These are phyloP conservation scores for Pulveroboletus sp. DNA, from an alignment of 768 basidiomycete genomes.

Conservation along the genomic window DNA sequence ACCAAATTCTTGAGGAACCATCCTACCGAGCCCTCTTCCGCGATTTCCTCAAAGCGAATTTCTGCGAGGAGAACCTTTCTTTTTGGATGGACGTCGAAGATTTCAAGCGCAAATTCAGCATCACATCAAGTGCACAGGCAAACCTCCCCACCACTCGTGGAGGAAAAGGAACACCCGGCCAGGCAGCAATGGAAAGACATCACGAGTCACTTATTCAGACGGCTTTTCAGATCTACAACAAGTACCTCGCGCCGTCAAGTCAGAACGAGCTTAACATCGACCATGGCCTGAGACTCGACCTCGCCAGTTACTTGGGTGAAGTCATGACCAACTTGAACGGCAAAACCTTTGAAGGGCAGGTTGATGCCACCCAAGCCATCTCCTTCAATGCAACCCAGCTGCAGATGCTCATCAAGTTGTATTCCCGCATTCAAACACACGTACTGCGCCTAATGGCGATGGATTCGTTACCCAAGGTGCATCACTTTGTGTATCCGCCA, in stretches of 20 bases:
- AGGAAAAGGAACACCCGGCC: constrained; percentile 60
- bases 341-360: constrained; percentile 73
- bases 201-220: constrained; percentile 94
- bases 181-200: constrained; percentile 93
- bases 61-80: constrained; percentile 96
- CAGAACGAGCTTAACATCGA: constrained; percentile 98
- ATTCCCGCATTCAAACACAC: constrained; percentile 95
- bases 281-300: constrained; percentile 91
- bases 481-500: constrained; percentile 12
- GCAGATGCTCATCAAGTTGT: constrained; percentile 88
- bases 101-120: constrained; percentile 94
- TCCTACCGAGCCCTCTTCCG: constrained; percentile 87
- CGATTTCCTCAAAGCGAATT: constrained; percentile 90
- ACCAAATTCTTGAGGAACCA: constrained; percentile 91
- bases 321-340: constrained; percentile 78
- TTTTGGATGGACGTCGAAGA: constrained; percentile 98
- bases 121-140: constrained; percentile 88
- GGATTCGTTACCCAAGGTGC: constrained; percentile 95
- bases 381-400: constrained; percentile 94
- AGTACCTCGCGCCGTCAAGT: constrained; percentile 93
- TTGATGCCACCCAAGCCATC: constrained; percentile 77
- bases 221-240: constrained; percentile 92
- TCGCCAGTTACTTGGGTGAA: constrained; percentile 90
- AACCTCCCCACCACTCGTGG: constrained; percentile 39
- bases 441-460: constrained; percentile 98